Conservation (phyloP, 371 early-diverging fungal genomes). For the Haplosporangium sp. region DNA sequence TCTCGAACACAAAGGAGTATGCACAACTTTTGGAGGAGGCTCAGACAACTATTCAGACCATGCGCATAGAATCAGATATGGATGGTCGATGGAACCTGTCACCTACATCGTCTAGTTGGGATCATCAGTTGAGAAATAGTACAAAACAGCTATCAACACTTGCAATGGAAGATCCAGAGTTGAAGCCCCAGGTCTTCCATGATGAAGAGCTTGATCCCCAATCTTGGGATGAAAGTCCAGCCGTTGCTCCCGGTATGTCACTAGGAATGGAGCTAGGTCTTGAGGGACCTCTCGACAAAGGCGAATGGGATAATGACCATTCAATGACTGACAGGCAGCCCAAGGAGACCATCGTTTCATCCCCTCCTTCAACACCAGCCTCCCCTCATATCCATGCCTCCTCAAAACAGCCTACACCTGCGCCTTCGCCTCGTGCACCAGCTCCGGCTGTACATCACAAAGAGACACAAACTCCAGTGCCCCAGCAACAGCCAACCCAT, state of each 20-base stretch:
- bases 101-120: slow-evolving; percentile 4
- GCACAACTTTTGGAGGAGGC: slow-evolving; percentile 72
- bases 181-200: slow-evolving; percentile 15
- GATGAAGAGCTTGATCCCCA: slow-evolving; percentile 4
- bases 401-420: slow-evolving; percentile 21
- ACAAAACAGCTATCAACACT: slow-evolving; percentile 24
- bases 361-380: slow-evolving; percentile 28
- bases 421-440: slow-evolving; percentile 13
- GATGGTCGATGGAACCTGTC: slow-evolving; percentile 35
- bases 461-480: slow-evolving; percentile 3
- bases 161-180: slow-evolving; percentile 37
- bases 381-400: slow-evolving; percentile 1
- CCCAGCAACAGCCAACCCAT: slow-evolving; percentile 3
- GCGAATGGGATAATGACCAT: not conserved
- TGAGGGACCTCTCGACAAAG: not conserved
- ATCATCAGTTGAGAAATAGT: slow-evolving; percentile 5
- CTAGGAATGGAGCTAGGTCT: slow-evolving; percentile 32
- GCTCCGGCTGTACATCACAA: not conserved
- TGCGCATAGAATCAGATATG: slow-evolving; percentile 46
- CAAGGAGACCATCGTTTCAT: slow-evolving; percentile 3
- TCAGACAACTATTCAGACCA: slow-evolving; percentile 71
- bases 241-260: slow-evolving; percentile 14
- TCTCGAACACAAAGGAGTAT: slow-evolving; percentile 74
- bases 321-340: not conserved
- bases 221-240: slow-evolving; percentile 4